A percentile compares a stretch with the other conserved stretches of the same genome.
phyloP scores from a whole-genome alignment of 2,329 filamentous ascomycete genomes.

The Penicillium crustosum region DNA sequence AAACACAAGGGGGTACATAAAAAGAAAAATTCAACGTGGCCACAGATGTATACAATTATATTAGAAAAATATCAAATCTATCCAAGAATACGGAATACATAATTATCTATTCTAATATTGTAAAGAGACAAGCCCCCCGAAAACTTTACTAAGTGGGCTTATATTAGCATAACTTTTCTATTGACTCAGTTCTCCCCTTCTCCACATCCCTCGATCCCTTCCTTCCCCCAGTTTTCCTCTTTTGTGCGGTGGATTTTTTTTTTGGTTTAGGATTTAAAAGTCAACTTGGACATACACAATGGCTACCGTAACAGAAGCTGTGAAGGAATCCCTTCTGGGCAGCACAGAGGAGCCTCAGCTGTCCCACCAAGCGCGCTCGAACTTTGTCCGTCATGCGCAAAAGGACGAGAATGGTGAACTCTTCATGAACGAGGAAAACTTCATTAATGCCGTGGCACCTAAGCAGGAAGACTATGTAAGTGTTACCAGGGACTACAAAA shows the following conservation, averaged over 20 bases:
- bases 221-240: slow-evolving; percentile 13
- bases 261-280: neutral
- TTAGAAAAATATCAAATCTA: neutral
- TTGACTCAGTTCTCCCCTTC: slow-evolving; percentile 26
- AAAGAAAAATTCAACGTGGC: slow-evolving; percentile 11
- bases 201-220: slow-evolving; percentile 21
- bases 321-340: slow-evolving; percentile 80
- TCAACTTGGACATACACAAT: slow-evolving; percentile 38
- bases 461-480: slow-evolving; percentile 86
- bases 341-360: slow-evolving; percentile 58
- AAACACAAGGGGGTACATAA: neutral
- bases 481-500: slow-evolving; percentile 23
- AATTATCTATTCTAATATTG: neutral
- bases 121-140: neutral
- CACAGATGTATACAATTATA: neutral
- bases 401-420: slow-evolving; percentile 76
- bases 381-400: slow-evolving; percentile 73
- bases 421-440: slow-evolving; percentile 80
- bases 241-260: slow-evolving; percentile 15
- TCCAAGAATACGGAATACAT: neutral
- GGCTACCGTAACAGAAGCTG: slow-evolving; percentile 62
- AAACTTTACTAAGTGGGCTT: neutral
- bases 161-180: slow-evolving; percentile 9
- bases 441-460: slow-evolving; percentile 87
- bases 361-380: slow-evolving; percentile 71